A percentile compares a stretch with the other conserved stretches of the same genome.
phyloP scores from a whole-genome alignment of 345 rosid genomes.

The Capsella bursapastoris region DNA sequence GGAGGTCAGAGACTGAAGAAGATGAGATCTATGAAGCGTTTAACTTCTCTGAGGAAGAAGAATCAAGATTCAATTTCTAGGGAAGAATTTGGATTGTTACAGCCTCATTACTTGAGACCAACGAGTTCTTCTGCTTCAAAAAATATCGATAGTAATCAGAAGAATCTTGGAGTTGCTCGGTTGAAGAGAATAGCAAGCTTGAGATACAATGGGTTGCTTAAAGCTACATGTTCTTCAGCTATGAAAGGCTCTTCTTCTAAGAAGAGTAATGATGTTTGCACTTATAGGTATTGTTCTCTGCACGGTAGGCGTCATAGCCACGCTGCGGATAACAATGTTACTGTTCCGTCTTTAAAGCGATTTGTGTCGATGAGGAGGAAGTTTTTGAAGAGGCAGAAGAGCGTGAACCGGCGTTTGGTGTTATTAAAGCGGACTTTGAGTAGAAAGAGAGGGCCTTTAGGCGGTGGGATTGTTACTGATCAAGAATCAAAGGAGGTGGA shows the following conservation, averaged over 20 bases:
- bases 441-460: slow-evolving; percentile 44
- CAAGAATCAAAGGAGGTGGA: slow-evolving; percentile 34
- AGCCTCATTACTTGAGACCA: slow-evolving; percentile 46
- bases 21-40: slow-evolving; percentile 51
- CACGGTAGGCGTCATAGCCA: slow-evolving; percentile 66
- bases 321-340: slow-evolving; percentile 28
- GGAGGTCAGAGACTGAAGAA: slow-evolving; percentile 55
- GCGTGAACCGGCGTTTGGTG: slow-evolving; percentile 48
- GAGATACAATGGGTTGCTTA: slow-evolving; percentile 49
- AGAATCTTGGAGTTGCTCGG: slow-evolving; percentile 43
- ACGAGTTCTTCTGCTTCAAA: slow-evolving; percentile 47
- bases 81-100: slow-evolving; percentile 15
- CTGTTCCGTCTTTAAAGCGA: slow-evolving; percentile 60
- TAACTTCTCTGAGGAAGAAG: slow-evolving; percentile 29
- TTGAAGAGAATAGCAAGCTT: slow-evolving; percentile 56
- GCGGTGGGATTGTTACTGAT: slow-evolving; percentile 24
- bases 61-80: slow-evolving; percentile 26
- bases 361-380: slow-evolving; percentile 70
- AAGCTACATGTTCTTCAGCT: slow-evolving; percentile 83
- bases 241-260: slow-evolving; percentile 70
- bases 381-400: slow-evolving; percentile 54
- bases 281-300: slow-evolving; percentile 84
- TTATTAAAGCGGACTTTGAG: slow-evolving; percentile 46
- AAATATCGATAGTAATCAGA: slow-evolving; percentile 35
- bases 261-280: slow-evolving; percentile 54